These are phyloP conservation scores for Aureobasidium vineae DNA, from an alignment of 2,329 filamentous ascomycete genomes.

Conservation along the genomic window DNA sequence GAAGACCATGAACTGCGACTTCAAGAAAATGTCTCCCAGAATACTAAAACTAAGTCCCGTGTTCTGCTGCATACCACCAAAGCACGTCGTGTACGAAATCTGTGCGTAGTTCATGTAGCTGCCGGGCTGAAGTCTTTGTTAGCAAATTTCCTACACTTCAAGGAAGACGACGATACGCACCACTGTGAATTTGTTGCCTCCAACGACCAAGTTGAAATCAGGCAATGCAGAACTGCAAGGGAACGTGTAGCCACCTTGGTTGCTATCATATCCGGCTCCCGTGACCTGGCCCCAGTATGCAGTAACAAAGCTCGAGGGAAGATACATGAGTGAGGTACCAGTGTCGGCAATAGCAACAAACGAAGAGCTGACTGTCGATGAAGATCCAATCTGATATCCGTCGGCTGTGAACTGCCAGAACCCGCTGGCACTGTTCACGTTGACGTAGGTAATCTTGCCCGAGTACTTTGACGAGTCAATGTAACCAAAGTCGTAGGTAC, in stretches of 20 bases:
- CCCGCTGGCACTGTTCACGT: conserved; percentile 57
- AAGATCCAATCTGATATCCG: conserved; percentile 56
- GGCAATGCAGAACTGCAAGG: conserved; percentile 42
- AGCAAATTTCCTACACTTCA: not conserved
- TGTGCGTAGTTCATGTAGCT: conserved; percentile 52
- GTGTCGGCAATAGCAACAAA: conserved; percentile 66
- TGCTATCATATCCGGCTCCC: conserved; percentile 40
- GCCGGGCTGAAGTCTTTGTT: conserved; percentile 19
- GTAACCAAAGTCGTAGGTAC: conserved; percentile 59
- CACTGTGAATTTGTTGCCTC: conserved; percentile 40
- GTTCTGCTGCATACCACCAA: conserved; percentile 62
- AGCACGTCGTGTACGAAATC: conserved; percentile 57
- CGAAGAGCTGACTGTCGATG: conserved; percentile 40
- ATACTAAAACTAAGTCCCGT: conserved; percentile 58
- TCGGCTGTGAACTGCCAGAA: conserved; percentile 62
- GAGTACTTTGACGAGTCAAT: conserved; percentile 60
- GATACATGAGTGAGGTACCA: conserved; percentile 62
- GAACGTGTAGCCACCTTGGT: conserved; percentile 45
- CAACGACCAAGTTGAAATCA: conserved; percentile 52
- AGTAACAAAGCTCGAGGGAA: conserved; percentile 47
- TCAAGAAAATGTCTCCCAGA: conserved; percentile 73
- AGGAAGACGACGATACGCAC: not conserved
- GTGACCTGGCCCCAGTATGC: conserved; percentile 44
- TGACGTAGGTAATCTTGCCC: conserved; percentile 56
- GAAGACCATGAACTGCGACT: conserved; percentile 70